phyloP scores from a whole-genome alignment of 805 yeast species.

The Pichia heedii region DNA sequence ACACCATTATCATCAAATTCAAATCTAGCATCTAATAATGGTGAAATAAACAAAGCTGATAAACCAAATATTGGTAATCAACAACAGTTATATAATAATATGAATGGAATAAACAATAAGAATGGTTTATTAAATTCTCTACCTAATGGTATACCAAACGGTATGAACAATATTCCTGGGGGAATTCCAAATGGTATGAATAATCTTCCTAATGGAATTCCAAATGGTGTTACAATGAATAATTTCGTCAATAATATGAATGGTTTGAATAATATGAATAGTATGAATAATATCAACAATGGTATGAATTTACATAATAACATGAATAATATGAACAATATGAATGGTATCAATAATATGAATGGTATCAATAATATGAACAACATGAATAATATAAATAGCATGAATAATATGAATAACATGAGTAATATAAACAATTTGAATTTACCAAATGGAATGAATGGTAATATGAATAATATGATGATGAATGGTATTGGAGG shows the following conservation, averaged over 20 bases:
- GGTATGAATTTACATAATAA: neutral
- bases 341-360: neutral
- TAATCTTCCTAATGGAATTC: neutral
- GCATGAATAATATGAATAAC: conserved; percentile 1
- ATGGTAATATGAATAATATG: neutral
- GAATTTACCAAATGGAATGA: neutral
- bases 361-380: neutral
- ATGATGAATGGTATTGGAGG: too few relatives aligned
- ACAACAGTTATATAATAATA: neutral
- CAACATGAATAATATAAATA: conserved; percentile 6
- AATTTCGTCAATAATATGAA: too few relatives aligned
- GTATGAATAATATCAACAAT: too few relatives aligned
- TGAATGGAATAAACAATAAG: neutral
- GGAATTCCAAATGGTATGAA: neutral
- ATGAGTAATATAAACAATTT: neutral
- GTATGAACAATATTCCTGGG: neutral
- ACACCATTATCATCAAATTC: too few relatives aligned
- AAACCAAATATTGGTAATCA: too few relatives aligned
- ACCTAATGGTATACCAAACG: neutral
- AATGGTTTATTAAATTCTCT: too few relatives aligned
- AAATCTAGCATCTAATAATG: neutral
- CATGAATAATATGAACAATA: neutral
- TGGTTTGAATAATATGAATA: too few relatives aligned
- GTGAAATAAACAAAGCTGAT: neutral
- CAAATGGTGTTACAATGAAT: too few relatives aligned